Evolutionary conservation across 495 filamentous ascomycete genomes (phyloP).

Genomic region (Penicillium cinerascens): DNA sequence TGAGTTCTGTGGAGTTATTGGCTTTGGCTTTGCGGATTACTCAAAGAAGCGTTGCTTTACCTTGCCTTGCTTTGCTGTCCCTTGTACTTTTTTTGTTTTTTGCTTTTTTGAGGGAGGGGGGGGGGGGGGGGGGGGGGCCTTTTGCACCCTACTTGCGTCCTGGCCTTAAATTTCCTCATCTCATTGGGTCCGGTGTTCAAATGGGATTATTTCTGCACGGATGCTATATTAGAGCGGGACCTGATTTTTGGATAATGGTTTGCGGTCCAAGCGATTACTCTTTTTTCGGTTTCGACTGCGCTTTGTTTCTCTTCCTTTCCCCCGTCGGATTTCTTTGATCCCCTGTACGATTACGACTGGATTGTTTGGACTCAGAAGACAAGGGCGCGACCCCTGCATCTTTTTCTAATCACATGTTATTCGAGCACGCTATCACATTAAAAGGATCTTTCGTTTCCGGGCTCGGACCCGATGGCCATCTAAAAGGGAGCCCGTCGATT

Average conservation of each 20-base stretch:
- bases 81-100: conserved; percentile 2
- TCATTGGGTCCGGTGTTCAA: neutral
- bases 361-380: neutral
- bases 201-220: neutral
- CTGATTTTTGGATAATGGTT: neutral
- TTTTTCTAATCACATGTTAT: conserved; percentile 6
- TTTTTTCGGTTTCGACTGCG: neutral
- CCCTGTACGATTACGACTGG: neutral
- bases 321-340: no score
- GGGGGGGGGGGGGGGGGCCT: no score
- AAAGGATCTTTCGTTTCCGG: conserved; percentile 2
- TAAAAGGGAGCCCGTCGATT: neutral
- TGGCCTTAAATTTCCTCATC: neutral
- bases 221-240: neutral
- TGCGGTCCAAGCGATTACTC: neutral
- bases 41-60: neutral
- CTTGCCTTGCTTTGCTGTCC: neutral
- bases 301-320: no score
- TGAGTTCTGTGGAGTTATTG: conserved; percentile 9
- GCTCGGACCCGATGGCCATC: conserved; percentile 2
- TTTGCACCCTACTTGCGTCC: no score
- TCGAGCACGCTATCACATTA: neutral
- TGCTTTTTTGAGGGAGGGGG: no score
- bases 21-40: conserved; percentile 2
- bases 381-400: neutral